Percentiles rank a stretch among this genome's conserved stretches.
Evolutionary conservation across 306 rosid species (phyloP).

Genomic region (Vigna radiata): DNA sequence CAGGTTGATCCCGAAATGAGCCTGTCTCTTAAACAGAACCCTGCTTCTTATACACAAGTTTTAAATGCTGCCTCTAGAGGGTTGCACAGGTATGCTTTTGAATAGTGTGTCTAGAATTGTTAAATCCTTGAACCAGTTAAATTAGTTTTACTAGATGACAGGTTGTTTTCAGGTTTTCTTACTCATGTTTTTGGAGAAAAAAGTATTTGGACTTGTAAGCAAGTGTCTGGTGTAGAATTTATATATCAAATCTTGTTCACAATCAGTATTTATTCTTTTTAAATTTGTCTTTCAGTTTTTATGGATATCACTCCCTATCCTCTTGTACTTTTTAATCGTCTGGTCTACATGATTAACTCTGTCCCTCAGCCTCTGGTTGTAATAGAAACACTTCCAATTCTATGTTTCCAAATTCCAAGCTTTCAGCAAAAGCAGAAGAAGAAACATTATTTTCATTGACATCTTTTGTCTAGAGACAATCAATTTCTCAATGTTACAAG

Average conservation of each 20-base stretch:
- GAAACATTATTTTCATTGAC: conserved; percentile 14
- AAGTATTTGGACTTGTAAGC: conserved; percentile 16
- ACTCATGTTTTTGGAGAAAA: not conserved
- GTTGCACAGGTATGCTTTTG: conserved; percentile 72
- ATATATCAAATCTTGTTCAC: conserved; percentile 24
- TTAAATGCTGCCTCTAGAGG: conserved; percentile 83
- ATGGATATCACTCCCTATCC: not conserved
- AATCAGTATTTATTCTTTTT: conserved; percentile 4
- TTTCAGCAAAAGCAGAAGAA: conserved; percentile 35
- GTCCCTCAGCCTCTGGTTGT: no score
- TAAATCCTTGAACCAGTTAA: conserved; percentile 16
- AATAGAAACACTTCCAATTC: conserved; percentile 14
- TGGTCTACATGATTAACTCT: not conserved
- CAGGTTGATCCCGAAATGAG: conserved; percentile 82
- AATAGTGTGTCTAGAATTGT: conserved; percentile 32
- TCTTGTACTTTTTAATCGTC: no score
- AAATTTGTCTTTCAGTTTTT: conserved; percentile 29
- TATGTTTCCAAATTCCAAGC: conserved; percentile 26
- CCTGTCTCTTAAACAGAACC: conserved; percentile 69
- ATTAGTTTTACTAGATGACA: conserved; percentile 23
- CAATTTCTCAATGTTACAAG: not conserved
- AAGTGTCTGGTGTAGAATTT: conserved; percentile 30
- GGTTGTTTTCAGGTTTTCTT: conserved; percentile 25
- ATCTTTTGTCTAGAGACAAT: conserved; percentile 29
- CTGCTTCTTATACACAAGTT: conserved; percentile 75